phyloP scores from a whole-genome alignment of 1,284 basidiomycete genomes.

The Tylopilus sp. region DNA sequence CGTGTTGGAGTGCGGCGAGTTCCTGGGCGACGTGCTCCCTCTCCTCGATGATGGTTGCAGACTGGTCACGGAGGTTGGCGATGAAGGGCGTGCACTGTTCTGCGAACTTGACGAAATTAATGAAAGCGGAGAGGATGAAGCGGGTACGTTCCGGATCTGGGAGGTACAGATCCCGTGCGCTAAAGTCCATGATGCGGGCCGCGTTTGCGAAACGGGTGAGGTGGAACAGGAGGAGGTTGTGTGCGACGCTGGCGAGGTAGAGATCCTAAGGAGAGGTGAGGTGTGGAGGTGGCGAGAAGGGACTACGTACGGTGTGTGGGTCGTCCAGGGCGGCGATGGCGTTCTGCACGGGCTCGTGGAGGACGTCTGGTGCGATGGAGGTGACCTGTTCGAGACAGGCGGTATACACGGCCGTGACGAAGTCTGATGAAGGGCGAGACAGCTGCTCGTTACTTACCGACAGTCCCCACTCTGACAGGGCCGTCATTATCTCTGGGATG shows the following conservation, averaged over 20 bases:
- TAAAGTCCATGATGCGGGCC: slow-evolving; percentile 77
- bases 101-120: slow-evolving; percentile 90
- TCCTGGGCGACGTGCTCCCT: slow-evolving; percentile 51
- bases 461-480: slow-evolving; percentile 64
- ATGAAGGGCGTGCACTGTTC: slow-evolving; percentile 67
- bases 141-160: slow-evolving; percentile 73
- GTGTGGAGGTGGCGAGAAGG: accelerated
- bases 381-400: slow-evolving; percentile 71
- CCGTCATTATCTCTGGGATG: slow-evolving; percentile 55
- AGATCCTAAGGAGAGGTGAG: slow-evolving; percentile 50
- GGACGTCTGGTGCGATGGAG: slow-evolving; percentile 53
- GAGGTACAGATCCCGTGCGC: slow-evolving; percentile 64
- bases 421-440: slow-evolving; percentile 61
- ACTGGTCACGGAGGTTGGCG: slow-evolving; percentile 55
- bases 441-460: slow-evolving; percentile 68
- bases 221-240: slow-evolving; percentile 64
- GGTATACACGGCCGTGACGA: slow-evolving; percentile 64
- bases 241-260: slow-evolving; percentile 52
- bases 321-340: slow-evolving; percentile 51
- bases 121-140: slow-evolving; percentile 76
- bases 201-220: slow-evolving; percentile 67
- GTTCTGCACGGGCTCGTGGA: slow-evolving; percentile 58
- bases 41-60: slow-evolving; percentile 54
- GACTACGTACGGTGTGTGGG: slow-evolving; percentile 48
- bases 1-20: slow-evolving; percentile 48